These are phyloP conservation scores for Volvox carteri DNA, from an alignment of 163 green algal genomes.

Conservation along the genomic window DNA sequence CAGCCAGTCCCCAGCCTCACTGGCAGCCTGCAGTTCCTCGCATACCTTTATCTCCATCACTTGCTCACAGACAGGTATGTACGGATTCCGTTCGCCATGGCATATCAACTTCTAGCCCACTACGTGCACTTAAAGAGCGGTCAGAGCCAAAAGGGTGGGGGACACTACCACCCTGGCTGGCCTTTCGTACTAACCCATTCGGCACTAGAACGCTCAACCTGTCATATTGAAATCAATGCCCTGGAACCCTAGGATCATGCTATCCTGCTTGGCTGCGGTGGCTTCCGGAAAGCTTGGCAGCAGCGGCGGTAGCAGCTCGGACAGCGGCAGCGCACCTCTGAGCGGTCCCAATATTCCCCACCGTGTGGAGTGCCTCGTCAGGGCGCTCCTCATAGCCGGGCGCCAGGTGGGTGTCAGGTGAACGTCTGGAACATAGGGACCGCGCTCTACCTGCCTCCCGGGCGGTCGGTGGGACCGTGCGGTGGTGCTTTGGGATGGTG, in stretches of 20 bases:
- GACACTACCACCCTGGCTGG: too few species aligned
- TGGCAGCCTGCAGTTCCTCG: conserved; percentile 33
- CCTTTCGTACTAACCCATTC: too few species aligned
- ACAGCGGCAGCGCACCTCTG: not conserved
- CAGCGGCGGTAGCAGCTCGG: not conserved
- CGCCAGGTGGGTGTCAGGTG: conserved; percentile 17
- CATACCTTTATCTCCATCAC: conserved; percentile 24
- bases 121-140: too few species aligned
- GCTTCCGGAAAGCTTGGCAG: not conserved
- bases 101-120: too few species aligned
- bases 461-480: too few species aligned
- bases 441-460: too few species aligned
- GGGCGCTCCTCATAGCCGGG: conserved; percentile 21
- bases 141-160: too few species aligned
- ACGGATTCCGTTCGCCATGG: too few species aligned
- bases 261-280: conserved; percentile 11
- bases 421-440: too few species aligned
- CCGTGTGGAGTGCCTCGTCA: conserved; percentile 23
- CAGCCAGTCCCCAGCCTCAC: not conserved
- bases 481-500: not conserved
- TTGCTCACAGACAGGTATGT: conserved; percentile 37
- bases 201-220: too few species aligned
- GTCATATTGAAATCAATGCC: too few species aligned
- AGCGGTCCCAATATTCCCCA: not conserved
- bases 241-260: conserved; percentile 48